These are phyloP conservation scores for Linderniella brevidens DNA, from an alignment of 257 asterid species.

Conservation along the genomic window DNA sequence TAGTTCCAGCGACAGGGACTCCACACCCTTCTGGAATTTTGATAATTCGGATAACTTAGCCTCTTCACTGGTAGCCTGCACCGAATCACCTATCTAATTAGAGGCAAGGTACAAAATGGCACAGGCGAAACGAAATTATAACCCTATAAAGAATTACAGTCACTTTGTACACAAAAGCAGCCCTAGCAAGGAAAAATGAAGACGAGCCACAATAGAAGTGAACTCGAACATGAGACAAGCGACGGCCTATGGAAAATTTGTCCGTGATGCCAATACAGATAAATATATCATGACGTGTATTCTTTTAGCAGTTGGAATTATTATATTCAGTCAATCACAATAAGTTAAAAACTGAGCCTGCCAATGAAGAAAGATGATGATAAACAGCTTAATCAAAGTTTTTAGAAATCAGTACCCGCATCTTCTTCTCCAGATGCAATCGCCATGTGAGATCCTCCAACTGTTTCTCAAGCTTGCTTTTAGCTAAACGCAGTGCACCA, in stretches of 20 bases:
- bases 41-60: slow-evolving; percentile 62
- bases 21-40: slow-evolving; percentile 78
- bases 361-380: background rate
- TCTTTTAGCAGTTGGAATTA: too few species aligned
- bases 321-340: too few species aligned
- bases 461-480: slow-evolving; percentile 89
- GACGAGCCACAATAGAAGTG: too few species aligned
- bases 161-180: background rate
- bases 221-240: too few species aligned
- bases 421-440: slow-evolving; percentile 78
- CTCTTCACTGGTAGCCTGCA: slow-evolving; percentile 81
- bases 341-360: too few species aligned
- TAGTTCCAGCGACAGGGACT: slow-evolving; percentile 61
- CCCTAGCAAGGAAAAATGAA: too few species aligned
- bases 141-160: slow-evolving; percentile 2
- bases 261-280: too few species aligned
- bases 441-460: slow-evolving; percentile 99
- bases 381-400: background rate
- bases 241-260: too few species aligned
- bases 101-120: background rate
- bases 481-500: slow-evolving; percentile 91
- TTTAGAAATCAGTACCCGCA: slow-evolving; percentile 40
- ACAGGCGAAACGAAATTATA: slow-evolving; percentile 6
- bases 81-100: slow-evolving; percentile 13
- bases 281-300: too few species aligned